Conservation (phyloP, 2,329 filamentous ascomycete genomes). For the Didymella arachidicola region DNA sequence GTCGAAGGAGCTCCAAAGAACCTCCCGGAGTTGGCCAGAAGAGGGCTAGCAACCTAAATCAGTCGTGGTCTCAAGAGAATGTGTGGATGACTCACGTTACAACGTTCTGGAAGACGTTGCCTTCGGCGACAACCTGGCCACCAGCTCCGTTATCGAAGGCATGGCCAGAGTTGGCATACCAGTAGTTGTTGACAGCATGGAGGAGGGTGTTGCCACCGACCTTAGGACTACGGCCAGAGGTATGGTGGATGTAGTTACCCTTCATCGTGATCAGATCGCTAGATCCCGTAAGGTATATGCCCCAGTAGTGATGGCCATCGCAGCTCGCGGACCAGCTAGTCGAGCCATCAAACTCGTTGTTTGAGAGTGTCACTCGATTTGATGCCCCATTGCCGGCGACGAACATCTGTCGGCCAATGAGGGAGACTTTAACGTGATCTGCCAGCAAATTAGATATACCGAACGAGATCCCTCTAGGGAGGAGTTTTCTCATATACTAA, state of each 20-base stretch:
- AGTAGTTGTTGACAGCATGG: slow-evolving; percentile 69
- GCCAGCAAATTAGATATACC: background rate
- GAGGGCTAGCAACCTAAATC: slow-evolving; percentile 22
- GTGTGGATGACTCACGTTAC: slow-evolving; percentile 28
- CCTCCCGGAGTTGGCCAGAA: slow-evolving; percentile 51
- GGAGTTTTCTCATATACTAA: slow-evolving; percentile 11
- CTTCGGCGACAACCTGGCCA: slow-evolving; percentile 59
- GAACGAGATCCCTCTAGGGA: background rate
- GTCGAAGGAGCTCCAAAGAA: slow-evolving; percentile 50
- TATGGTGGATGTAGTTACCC: slow-evolving; percentile 66
- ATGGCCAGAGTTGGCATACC: slow-evolving; percentile 62
- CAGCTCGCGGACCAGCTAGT: slow-evolving; percentile 63
- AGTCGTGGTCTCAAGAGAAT: background rate
- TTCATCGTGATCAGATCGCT: slow-evolving; percentile 64
- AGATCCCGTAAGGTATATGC: slow-evolving; percentile 62
- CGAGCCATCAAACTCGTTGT: slow-evolving; percentile 64
- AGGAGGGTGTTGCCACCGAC: slow-evolving; percentile 61
- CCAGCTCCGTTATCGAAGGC: slow-evolving; percentile 59
- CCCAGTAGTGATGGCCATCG: slow-evolving; percentile 67
- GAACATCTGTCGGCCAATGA: slow-evolving; percentile 66
- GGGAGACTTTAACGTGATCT: slow-evolving; percentile 55
- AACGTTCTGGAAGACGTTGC: slow-evolving; percentile 65
- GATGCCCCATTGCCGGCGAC: slow-evolving; percentile 62
- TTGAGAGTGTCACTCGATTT: slow-evolving; percentile 65
- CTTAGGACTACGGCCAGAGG: slow-evolving; percentile 64